phyloP scores from a whole-genome alignment of 768 basidiomycete species.

The Candolleomyces efflorescens region DNA sequence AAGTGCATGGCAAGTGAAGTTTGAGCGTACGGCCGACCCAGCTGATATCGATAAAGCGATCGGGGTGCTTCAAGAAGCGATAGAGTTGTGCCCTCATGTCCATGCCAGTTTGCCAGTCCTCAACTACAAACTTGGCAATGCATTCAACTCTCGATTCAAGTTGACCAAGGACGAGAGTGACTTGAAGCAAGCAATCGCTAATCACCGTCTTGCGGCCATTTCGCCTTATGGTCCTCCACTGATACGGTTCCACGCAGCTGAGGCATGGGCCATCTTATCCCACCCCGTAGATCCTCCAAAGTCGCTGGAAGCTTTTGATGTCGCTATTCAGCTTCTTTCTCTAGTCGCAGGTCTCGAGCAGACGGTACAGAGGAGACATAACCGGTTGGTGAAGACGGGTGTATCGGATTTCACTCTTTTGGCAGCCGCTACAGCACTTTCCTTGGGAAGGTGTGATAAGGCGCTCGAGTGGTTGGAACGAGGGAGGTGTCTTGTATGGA shows the following conservation, averaged over 20 bases:
- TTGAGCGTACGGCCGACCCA: not conserved
- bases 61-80: not conserved
- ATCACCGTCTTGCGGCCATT: not conserved
- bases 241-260: not conserved
- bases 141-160: not conserved
- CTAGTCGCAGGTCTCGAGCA: not conserved
- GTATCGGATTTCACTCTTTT: not conserved
- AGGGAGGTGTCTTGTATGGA: slow-evolving; percentile 17
- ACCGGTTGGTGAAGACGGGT: not conserved
- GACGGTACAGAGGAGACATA: not conserved
- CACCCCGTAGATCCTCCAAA: not conserved
- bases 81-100: not conserved
- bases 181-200: not conserved
- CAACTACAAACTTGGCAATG: not conserved
- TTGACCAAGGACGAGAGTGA: not conserved
- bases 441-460: not conserved
- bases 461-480: slow-evolving; percentile 7
- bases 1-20: not conserved
- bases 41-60: not conserved
- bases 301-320: not conserved
- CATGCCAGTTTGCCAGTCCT: not conserved
- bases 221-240: not conserved
- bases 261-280: not conserved
- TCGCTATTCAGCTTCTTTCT: not conserved
- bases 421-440: not conserved